phyloP scores from a whole-genome alignment of 139 green algal species.

The Spirogloea muscicola region DNA sequence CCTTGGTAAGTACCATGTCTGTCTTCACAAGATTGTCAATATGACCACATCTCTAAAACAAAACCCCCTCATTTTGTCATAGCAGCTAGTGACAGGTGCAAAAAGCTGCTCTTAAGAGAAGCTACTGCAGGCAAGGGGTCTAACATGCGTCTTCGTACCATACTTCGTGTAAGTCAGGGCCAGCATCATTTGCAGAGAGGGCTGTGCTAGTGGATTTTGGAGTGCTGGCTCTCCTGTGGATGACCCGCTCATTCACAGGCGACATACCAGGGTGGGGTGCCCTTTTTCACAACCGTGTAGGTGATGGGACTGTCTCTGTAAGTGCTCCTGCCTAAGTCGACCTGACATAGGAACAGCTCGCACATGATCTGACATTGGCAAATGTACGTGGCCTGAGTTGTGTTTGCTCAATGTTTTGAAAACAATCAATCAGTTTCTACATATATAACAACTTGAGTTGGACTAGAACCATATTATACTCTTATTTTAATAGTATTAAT shows the following conservation, averaged over 20 bases:
- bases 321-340: neutral
- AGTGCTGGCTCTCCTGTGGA: conserved; percentile 14
- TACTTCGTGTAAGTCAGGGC: conserved; percentile 19
- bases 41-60: neutral
- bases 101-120: neutral
- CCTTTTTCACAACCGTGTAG: conserved; percentile 4
- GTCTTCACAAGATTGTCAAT: neutral
- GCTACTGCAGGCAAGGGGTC: too few relatives aligned
- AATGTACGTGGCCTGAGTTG: neutral
- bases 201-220: conserved; percentile 31
- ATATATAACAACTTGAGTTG: too few relatives aligned
- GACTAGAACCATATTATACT: neutral
- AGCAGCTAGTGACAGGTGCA: neutral
- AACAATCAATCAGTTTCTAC: too few relatives aligned
- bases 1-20: conserved; percentile 12
- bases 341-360: neutral
- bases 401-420: too few relatives aligned
- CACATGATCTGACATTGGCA: neutral
- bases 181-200: conserved; percentile 31
- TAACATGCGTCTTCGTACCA: too few relatives aligned
- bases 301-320: conserved; percentile 12
- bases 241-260: neutral
- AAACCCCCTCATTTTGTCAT: neutral
- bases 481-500: neutral
- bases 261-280: neutral